Evolutionary conservation across 257 asterid species (phyloP).

Genomic region (Gentiana straminea): DNA sequence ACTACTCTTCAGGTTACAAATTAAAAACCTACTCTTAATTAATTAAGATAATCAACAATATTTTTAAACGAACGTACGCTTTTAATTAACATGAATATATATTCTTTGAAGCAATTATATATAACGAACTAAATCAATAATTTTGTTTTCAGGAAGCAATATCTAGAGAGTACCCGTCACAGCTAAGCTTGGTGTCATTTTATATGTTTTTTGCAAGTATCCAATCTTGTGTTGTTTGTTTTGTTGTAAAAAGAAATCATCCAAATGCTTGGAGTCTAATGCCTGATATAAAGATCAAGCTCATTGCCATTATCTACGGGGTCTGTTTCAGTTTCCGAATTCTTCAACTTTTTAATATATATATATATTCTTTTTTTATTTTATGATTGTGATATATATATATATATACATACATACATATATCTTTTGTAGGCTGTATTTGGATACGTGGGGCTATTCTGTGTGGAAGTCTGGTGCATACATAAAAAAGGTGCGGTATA

Average conservation of each 20-base stretch:
- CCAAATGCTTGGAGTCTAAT: constrained; percentile 14
- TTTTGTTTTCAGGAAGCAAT: constrained; percentile 10
- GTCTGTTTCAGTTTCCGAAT: constrained; percentile 2
- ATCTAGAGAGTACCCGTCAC: constrained; percentile 12
- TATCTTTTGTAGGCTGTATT: neutral
- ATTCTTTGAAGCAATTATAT: no score
- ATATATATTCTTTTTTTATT: neutral
- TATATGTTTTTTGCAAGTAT: constrained; percentile 8
- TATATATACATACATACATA: neutral
- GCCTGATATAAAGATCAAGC: constrained; percentile 10
- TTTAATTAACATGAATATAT: no score
- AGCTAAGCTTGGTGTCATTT: constrained; percentile 14
- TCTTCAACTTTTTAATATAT: neutral
- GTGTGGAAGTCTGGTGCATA: constrained; percentile 13
- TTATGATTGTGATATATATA: neutral
- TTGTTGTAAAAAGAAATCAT: constrained; percentile 1
- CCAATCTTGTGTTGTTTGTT: constrained; percentile 1
- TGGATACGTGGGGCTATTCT: neutral
- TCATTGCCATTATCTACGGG: constrained; percentile 10
- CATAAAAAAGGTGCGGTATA: constrained; percentile 19
- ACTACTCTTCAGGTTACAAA: constrained; percentile 4
- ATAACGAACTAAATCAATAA: no score
- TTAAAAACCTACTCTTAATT: no score
- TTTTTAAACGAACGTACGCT: no score
- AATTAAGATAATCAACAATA: no score